Evolutionary conservation across 768 basidiomycete genomes (phyloP), one percentile per base, ranked within the genome.

Genomic region (Tulasnella sp.): DNA sequence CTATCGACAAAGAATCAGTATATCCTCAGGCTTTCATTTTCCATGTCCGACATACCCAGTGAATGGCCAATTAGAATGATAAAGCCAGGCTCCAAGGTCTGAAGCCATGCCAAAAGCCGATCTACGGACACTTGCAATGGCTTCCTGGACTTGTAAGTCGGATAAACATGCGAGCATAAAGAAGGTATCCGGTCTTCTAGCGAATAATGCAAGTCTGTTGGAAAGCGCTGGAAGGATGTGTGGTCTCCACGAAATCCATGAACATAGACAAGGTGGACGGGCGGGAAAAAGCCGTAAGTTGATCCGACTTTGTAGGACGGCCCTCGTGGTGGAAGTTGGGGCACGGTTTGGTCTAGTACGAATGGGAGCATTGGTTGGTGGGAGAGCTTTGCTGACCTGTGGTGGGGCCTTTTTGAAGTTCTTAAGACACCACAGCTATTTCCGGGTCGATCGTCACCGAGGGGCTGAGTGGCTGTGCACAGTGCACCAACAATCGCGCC

Each of bases 231-330:
- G 42, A 78, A 78, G 7, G 67, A 70, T 29, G 77, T 78, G 52
- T 78, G 77, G 68, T 78, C 77, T 34, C 77, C 77, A 12, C 75
- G 67, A 42, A 77, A 78, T 1, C 77, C 77, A 36, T 78, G 77
- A 22, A 76, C 76, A 25, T 45, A 76, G 71, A 78, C 75, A 3
- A 77, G 11, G 34, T 77, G 77, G 14, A 76, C 64, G 15, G 73
- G 52, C 34, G 49, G 73, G 52, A 54, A 74, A 19, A 58, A 52
- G 29, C 73, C 73, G 17, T 52, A 31, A 3, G 42, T 74, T 15
- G 36, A 2, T 14, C 69, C 69, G n/a, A 70, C 36, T 22, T 38
- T n/a, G 69, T 38, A 70, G 29, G 69, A 15, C 5, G 19, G 37
- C 7, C 17, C 3, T 25, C 69, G 69, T 0, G 12, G 69, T 6